Evolutionary conservation across 1,139 yeast species (phyloP).

Genomic region (Debaryomycetaceae sp.): DNA sequence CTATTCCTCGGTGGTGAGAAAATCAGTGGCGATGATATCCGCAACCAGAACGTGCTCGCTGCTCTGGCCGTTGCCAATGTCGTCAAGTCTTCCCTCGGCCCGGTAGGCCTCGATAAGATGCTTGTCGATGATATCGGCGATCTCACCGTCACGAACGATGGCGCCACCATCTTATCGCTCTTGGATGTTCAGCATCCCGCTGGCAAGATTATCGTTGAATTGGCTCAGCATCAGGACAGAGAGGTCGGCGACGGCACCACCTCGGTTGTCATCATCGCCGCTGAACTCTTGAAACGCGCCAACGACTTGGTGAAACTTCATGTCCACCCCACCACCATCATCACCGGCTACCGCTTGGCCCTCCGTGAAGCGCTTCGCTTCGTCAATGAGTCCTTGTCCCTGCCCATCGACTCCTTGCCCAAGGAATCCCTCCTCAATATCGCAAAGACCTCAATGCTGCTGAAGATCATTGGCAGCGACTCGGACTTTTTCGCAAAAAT

Average conservation of each 20-base stretch:
- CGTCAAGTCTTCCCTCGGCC: conserved; percentile 93
- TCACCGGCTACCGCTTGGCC: conserved; percentile 92
- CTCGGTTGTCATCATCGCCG: conserved; percentile 91
- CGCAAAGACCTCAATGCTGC: conserved; percentile 95
- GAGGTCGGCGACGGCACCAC: conserved; percentile 99
- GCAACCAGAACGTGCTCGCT: conserved; percentile 92
- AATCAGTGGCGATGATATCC: conserved; percentile 89
- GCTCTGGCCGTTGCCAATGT: conserved; percentile 96
- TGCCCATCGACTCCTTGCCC: conserved; percentile 72
- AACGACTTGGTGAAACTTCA: conserved; percentile 88
- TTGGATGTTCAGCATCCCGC: conserved; percentile 99
- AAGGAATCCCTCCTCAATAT: conserved; percentile 75
- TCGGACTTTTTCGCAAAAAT: conserved; percentile 80
- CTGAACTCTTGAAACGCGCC: conserved; percentile 86
- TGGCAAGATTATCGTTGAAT: conserved; percentile 89
- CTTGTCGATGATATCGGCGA: conserved; percentile 98
- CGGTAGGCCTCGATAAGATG: conserved; percentile 98
- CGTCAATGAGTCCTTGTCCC: conserved; percentile 75
- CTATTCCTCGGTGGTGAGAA: conserved; percentile 93
- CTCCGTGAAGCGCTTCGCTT: conserved; percentile 85
- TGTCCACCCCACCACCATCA: conserved; percentile 95
- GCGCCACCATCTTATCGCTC: conserved; percentile 87
- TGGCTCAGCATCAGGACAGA: conserved; percentile 97
- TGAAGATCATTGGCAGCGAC: conserved; percentile 94
- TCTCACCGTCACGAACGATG: conserved; percentile 97